Percentiles rank a stretch among this genome's conserved stretches.
phyloP scores from a whole-genome alignment of 73 alveolate genomes.

The Paramecium sonneborni region DNA sequence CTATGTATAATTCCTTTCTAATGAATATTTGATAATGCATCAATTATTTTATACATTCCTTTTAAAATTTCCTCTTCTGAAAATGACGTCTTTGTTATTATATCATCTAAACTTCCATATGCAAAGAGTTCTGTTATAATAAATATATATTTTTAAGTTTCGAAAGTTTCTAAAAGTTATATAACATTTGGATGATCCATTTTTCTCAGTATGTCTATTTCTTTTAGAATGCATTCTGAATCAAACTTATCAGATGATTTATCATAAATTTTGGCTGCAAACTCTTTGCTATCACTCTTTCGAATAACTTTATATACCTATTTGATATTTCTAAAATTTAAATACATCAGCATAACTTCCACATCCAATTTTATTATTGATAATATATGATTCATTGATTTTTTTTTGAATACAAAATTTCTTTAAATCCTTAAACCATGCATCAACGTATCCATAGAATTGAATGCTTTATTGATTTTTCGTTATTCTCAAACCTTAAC shows the following conservation, averaged over 20 bases:
- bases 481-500: not conserved
- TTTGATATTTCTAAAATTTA: too few relatives aligned
- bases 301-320: not conserved
- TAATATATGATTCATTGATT: not conserved
- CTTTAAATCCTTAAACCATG: not conserved
- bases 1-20: constrained; percentile 41
- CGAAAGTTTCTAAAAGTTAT: not conserved
- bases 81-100: not conserved
- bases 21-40: constrained; percentile 5
- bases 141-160: not conserved
- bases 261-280: not conserved
- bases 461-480: not conserved
- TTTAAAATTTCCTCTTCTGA: not conserved
- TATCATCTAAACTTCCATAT: not conserved
- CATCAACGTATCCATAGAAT: not conserved
- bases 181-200: constrained; percentile 2
- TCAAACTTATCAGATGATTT: not conserved
- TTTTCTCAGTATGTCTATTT: not conserved
- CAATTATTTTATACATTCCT: not conserved
- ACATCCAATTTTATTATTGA: not conserved
- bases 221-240: not conserved
- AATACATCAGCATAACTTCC: not conserved
- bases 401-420: not conserved
- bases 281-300: not conserved
- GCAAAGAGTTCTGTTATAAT: not conserved